Base-by-base conservation (phyloP, 2,329 filamentous ascomycete species). In the Penicillium sp. region DNA sequence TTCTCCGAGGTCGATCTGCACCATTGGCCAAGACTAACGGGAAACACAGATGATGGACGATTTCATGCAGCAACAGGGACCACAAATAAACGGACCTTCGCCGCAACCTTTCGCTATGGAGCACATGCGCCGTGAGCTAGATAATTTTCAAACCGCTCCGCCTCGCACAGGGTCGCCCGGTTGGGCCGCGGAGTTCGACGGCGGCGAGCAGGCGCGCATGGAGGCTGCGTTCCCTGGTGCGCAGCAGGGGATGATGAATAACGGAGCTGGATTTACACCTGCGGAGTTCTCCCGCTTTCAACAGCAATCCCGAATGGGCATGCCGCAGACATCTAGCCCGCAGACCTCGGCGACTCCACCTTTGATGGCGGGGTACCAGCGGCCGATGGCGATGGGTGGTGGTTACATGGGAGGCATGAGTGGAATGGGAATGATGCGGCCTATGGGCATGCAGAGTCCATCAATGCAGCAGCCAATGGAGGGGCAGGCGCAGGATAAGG, bases 231-330 rank as follows among this genome's bases (percentile, higher is more conserved):
- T 81, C 86, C 74, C 84, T 81, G 73, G 80, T 74, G 49, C 58
- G 70, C 47, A 76, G 36, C 36, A 39, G 9, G 36, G 36, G 9
- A 23, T 39, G 55, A 65, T 71, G 68, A 47, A 79, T 74, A 57
- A 81, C 72, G 60, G 55, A 8, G 76, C 81, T 3, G 81, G 82
- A 21, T 96, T 96, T 73, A 88, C 80, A 56, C 80, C 91, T 24
- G 87, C 90, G 42, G 94, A 97, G 62, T 97, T 96, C 71, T 85
- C 89, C 44, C 85, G 86, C 56, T 97, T 95, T 72, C 88, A 91
- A 68, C 87, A 91, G 67, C 82, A 86, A 70, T 85, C 82, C 58
- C 80, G 82, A 58, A 82, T 82, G 57, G 76, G 76, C 10, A 71
- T 76, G 67, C 82, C 74, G 65, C 83, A 75, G 76, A 82, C 76